phyloP scores from a whole-genome alignment of 2,329 filamentous ascomycete genomes.

The Aureobasidium sp. region DNA sequence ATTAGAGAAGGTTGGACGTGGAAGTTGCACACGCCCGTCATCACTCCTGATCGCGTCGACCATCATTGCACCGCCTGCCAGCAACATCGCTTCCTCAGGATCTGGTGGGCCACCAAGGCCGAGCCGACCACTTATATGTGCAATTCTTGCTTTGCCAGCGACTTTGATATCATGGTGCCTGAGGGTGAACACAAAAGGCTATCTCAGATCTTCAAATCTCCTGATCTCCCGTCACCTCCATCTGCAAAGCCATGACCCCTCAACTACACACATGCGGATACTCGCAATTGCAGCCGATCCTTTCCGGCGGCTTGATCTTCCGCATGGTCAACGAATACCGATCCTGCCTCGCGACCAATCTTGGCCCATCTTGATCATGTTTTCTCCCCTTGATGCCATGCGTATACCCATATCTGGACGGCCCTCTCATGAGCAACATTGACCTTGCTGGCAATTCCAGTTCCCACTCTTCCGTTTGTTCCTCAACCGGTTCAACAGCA shows the following conservation, averaged over 20 bases:
- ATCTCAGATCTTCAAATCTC: background rate
- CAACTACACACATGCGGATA: slow-evolving; percentile 14
- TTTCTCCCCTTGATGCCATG: slow-evolving; percentile 15
- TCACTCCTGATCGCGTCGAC: background rate
- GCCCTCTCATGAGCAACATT: slow-evolving; percentile 8
- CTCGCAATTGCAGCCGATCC: slow-evolving; percentile 9
- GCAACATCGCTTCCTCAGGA: background rate
- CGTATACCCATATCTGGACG: slow-evolving; percentile 10
- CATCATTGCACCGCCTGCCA: background rate
- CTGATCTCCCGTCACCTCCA: background rate
- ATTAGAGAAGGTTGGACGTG: background rate
- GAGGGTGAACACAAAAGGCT: background rate
- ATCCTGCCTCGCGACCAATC: background rate
- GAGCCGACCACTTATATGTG: background rate
- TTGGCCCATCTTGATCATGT: background rate
- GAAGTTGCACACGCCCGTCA: background rate
- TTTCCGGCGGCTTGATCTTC: slow-evolving; percentile 3
- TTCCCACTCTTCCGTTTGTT: slow-evolving; percentile 12
- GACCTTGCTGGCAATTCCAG: slow-evolving; percentile 11
- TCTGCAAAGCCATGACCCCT: background rate
- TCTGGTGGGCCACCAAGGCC: background rate
- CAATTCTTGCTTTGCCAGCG: background rate
- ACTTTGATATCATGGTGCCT: background rate
- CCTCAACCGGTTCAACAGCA: background rate
- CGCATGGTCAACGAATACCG: slow-evolving; percentile 15